Conservation (phyloP, 2,329 filamentous ascomycete species). For the Colletotrichum noveboracense region DNA sequence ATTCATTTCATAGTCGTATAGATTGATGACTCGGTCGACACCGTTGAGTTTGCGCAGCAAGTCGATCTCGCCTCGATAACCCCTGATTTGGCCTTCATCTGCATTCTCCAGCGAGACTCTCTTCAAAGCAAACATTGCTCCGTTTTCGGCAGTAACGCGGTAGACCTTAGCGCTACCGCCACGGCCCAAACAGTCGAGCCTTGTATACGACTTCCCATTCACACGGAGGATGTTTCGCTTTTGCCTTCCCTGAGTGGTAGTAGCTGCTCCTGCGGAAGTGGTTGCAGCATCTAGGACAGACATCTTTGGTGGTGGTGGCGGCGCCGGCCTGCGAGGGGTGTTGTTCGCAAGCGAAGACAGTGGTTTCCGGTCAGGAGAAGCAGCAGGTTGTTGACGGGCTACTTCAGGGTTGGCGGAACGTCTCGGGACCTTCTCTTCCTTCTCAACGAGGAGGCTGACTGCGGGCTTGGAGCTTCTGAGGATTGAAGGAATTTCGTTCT, state of each 20-base stretch:
- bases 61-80: slow-evolving; percentile 96
- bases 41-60: slow-evolving; percentile 81
- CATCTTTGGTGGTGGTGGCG: slow-evolving; percentile 92
- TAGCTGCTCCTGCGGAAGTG: slow-evolving; percentile 78
- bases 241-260: slow-evolving; percentile 73
- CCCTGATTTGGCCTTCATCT: slow-evolving; percentile 81
- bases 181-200: slow-evolving; percentile 88
- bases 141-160: slow-evolving; percentile 95
- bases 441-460: slow-evolving; percentile 59
- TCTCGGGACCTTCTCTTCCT: slow-evolving; percentile 57
- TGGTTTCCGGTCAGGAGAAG: slow-evolving; percentile 62
- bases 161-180: slow-evolving; percentile 96
- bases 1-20: slow-evolving; percentile 94
- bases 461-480: slow-evolving; percentile 68
- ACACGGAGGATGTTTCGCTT: slow-evolving; percentile 85
- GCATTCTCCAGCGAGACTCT: slow-evolving; percentile 89
- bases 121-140: slow-evolving; percentile 93
- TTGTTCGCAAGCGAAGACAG: slow-evolving; percentile 61
- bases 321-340: slow-evolving; percentile 80
- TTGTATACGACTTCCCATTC: slow-evolving; percentile 89
- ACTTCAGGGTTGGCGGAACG: slow-evolving; percentile 54
- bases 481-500: slow-evolving; percentile 79
- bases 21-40: slow-evolving; percentile 86
- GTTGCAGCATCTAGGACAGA: slow-evolving; percentile 93
- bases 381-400: slow-evolving; percentile 36